A percentile compares a stretch with the other conserved stretches of the same genome.
These are phyloP conservation scores for Cercospora sp. DNA, from an alignment of 2,329 filamentous ascomycete genomes.

Conservation along the genomic window DNA sequence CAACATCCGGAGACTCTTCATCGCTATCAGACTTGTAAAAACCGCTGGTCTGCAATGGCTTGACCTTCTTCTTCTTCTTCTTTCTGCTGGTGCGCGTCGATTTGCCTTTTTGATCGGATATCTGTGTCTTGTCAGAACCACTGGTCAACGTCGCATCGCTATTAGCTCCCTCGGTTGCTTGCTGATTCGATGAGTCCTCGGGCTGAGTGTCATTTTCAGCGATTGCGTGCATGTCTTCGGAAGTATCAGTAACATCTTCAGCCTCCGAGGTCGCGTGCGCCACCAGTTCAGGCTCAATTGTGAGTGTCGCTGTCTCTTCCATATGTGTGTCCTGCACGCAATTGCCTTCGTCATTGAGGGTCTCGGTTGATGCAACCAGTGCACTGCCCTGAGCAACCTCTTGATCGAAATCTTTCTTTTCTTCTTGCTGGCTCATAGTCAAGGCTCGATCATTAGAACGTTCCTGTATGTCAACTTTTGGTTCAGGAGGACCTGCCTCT, in stretches of 20 bases:
- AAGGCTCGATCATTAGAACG: background rate
- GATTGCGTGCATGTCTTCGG: background rate
- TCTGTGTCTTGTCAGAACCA: too few relatives aligned
- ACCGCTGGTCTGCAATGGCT: background rate
- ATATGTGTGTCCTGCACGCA: background rate
- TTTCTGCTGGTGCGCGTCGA: background rate
- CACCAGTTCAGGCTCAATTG: background rate
- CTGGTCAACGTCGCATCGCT: background rate
- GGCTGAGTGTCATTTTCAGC: too few relatives aligned
- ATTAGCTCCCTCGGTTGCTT: background rate
- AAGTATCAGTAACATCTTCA: background rate
- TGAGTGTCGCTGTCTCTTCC: background rate
- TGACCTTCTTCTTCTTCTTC: too few relatives aligned
- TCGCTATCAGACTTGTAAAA: background rate
- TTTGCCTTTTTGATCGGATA: background rate
- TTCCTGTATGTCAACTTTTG: background rate
- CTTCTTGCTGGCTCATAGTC: background rate
- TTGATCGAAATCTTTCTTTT: background rate
- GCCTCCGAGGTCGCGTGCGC: background rate
- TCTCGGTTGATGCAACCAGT: background rate
- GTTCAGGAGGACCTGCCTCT: slow-evolving; percentile 13
- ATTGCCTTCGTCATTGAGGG: background rate
- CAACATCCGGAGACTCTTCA: background rate
- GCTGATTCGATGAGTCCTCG: background rate
- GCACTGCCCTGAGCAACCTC: background rate